Evolutionary conservation across 2,329 filamentous ascomycete species (phyloP), one percentile per base, ranked within the genome.

Genomic region (Fusarium oligoseptatum): DNA sequence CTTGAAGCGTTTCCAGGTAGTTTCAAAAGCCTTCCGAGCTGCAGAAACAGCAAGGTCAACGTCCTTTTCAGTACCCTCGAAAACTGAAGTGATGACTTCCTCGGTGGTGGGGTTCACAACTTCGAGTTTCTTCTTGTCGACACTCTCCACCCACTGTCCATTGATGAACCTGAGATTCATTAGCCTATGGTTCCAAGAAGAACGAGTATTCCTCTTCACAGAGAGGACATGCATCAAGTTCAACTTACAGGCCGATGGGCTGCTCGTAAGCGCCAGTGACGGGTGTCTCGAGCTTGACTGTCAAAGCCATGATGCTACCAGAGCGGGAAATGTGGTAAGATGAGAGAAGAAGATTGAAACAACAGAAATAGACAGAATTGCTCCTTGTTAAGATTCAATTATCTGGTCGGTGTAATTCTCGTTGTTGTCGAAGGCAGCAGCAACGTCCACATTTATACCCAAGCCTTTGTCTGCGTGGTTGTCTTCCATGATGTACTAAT

Each of bases 101-200:
- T 98, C 95, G 75, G 91, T 94, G 75, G 92, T 81, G 69, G 95
- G 95, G 90, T 97, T 97, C 88, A 97, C 92, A 84, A 95, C 93
- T 86, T 98, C 95, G 81, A 98, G 97, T 76, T 92, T 95, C 90
- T 94, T 93, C 87, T 95, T 95, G 79, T 97, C 94, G 73, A 93
- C 92, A 82, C 91, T 89, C 80, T 85, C 83, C 75, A 97, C 91
- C 86, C 92, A 98, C 85, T 98, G 92, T 84, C 96, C 95, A 90
- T 97, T 95, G 89, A 97, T 97, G 89, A 94, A 56, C 6, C 50
- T 56, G 5, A n/a, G 6, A 6, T 32, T 11, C 1, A 20, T 56
- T 36, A 56, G n/a, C 41, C 1, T 11, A 10, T 29, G 0, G 4
- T 17, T 52, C n/a, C 41, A 24, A 24, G 20, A 11, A 43, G 22